Conservation (phyloP, 139 green algal genomes). For the Penium margaritaceum region DNA sequence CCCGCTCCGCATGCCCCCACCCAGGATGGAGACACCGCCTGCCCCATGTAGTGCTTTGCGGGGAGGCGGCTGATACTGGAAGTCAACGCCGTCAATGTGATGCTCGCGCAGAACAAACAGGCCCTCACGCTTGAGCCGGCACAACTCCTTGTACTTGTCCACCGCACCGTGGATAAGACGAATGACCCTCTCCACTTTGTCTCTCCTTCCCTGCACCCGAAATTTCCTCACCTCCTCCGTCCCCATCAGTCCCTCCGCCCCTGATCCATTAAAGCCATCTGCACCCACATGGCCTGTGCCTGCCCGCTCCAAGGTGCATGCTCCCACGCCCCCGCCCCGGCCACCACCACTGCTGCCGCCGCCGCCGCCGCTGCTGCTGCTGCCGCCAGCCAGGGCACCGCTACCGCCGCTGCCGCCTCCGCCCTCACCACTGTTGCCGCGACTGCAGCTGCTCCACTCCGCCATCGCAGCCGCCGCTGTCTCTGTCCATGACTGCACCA, state of each 20-base stretch:
- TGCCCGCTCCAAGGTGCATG: too few species aligned
- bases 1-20: not conserved
- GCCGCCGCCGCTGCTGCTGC: too few species aligned
- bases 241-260: too few species aligned
- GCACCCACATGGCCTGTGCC: too few species aligned
- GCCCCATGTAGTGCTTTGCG: slow-evolving; percentile 65
- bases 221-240: slow-evolving; percentile 53
- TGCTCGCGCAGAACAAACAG: slow-evolving; percentile 69
- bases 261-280: too few species aligned
- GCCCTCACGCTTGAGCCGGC: slow-evolving; percentile 67
- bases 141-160: slow-evolving; percentile 82
- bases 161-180: slow-evolving; percentile 65
- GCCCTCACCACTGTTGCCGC: too few species aligned
- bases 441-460: too few species aligned
- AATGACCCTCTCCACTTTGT: slow-evolving; percentile 53
- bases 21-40: too few species aligned
- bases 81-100: slow-evolving; percentile 69
- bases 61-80: slow-evolving; percentile 79
- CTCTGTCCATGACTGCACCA: slow-evolving; percentile 76
- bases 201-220: slow-evolving; percentile 51
- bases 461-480: not conserved
- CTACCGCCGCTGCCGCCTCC: too few species aligned
- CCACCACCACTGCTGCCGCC: too few species aligned
- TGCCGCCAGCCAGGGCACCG: too few species aligned
- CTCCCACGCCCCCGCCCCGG: too few species aligned